Evolutionary conservation across 1,284 basidiomycete species (phyloP).

Genomic region (Boletus sp.): DNA sequence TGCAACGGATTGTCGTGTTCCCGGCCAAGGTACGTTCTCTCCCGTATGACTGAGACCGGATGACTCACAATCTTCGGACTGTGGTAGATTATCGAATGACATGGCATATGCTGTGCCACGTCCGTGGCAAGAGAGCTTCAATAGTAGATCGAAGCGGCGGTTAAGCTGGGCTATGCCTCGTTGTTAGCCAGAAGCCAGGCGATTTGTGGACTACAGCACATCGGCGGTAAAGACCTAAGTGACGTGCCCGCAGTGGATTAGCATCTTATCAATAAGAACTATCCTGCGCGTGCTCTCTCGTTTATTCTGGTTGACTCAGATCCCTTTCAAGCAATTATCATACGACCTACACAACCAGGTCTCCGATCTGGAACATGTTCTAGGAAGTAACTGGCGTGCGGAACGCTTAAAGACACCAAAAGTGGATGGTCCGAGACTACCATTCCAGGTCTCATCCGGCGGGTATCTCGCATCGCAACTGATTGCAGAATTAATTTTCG

Average conservation of each 20-base stretch:
- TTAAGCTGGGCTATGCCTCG: neutral
- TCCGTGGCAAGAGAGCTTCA: slow-evolving; percentile 2
- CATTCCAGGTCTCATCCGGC: neutral
- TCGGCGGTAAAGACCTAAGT: neutral
- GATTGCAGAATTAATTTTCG: neutral
- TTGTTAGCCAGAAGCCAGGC: neutral
- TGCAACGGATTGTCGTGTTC: neutral
- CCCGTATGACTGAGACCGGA: neutral
- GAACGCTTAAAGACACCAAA: neutral
- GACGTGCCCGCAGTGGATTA: neutral
- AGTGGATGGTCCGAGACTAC: neutral
- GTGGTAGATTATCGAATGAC: neutral
- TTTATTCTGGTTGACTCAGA: neutral
- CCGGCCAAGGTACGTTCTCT: neutral
- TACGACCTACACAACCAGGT: too few species aligned
- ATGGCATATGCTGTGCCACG: neutral
- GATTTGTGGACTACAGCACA: slow-evolving; percentile 1
- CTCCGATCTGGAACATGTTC: too few species aligned
- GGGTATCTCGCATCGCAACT: neutral
- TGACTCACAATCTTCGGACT: slow-evolving; percentile 1
- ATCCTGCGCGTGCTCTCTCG: neutral
- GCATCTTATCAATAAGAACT: neutral
- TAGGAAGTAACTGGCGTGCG: too few species aligned
- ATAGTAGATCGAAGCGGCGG: neutral
- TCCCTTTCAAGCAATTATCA: neutral